These are phyloP conservation scores for Suillus sp. DNA, from an alignment of 768 basidiomycete genomes.

Conservation along the genomic window DNA sequence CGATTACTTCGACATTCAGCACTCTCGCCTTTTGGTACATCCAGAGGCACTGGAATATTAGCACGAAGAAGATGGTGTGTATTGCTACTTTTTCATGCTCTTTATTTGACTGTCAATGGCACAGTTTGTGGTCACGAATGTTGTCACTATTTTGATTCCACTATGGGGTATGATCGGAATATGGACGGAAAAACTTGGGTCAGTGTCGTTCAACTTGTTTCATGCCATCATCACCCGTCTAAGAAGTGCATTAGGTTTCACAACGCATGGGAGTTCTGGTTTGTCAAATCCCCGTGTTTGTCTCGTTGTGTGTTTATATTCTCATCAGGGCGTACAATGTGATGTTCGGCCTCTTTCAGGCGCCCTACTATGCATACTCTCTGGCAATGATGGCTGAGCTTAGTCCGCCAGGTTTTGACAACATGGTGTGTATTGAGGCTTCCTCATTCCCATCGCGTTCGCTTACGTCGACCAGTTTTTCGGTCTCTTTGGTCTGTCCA, in stretches of 20 bases:
- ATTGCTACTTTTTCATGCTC: slow-evolving; percentile 19
- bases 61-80: slow-evolving; percentile 78
- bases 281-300: slow-evolving; percentile 17
- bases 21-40: slow-evolving; percentile 85
- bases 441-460: not conserved
- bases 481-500: slow-evolving; percentile 81
- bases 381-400: slow-evolving; percentile 91
- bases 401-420: slow-evolving; percentile 84
- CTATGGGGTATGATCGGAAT: slow-evolving; percentile 88
- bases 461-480: slow-evolving; percentile 59
- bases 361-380: slow-evolving; percentile 84
- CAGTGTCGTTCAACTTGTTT: not conserved
- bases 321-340: slow-evolving; percentile 71
- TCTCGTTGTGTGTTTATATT: slow-evolving; percentile 9
- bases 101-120: not conserved
- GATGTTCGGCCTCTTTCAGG: slow-evolving; percentile 79
- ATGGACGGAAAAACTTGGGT: slow-evolving; percentile 79
- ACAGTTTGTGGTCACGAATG: slow-evolving; percentile 76
- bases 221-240: slow-evolving; percentile 3
- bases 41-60: slow-evolving; percentile 75
- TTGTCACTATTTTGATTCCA: slow-evolving; percentile 75
- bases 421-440: slow-evolving; percentile 50
- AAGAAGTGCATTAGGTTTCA: slow-evolving; percentile 53
- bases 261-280: slow-evolving; percentile 89
- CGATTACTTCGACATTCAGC: slow-evolving; percentile 70